Evolutionary conservation across 495 filamentous ascomycete genomes (phyloP).

Genomic region (Penicillium turbatum): DNA sequence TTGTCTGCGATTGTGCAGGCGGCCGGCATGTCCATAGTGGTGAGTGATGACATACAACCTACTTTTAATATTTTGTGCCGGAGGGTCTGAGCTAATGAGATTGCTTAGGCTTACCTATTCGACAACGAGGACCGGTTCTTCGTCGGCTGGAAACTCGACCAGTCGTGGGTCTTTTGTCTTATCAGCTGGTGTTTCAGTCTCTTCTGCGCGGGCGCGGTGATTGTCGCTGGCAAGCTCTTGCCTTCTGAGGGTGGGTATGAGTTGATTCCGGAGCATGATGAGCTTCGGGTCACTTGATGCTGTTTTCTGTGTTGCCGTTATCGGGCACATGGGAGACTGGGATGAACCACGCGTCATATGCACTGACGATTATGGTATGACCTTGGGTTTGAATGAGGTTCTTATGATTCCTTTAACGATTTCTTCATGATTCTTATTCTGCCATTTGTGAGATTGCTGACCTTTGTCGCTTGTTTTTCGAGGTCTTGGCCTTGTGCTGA

Average conservation of each 20-base stretch:
- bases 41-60: slow-evolving; percentile 37
- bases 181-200: slow-evolving; percentile 65
- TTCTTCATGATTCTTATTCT: background rate
- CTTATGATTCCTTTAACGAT: background rate
- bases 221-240: slow-evolving; percentile 59
- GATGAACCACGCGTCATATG: background rate
- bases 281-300: slow-evolving; percentile 11
- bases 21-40: slow-evolving; percentile 71
- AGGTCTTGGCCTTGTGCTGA: background rate
- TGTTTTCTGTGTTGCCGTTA: background rate
- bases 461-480: background rate
- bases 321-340: too few relatives aligned
- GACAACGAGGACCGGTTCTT: slow-evolving; percentile 84
- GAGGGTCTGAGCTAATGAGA: background rate
- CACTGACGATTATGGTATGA: background rate
- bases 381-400: background rate
- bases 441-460: slow-evolving; percentile 3
- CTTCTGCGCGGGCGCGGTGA: slow-evolving; percentile 56
- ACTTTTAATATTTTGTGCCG: too few relatives aligned
- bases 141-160: slow-evolving; percentile 76
- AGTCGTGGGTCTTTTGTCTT: slow-evolving; percentile 72
- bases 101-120: slow-evolving; percentile 67
- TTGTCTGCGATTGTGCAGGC: slow-evolving; percentile 60
- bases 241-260: slow-evolving; percentile 86
- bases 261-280: slow-evolving; percentile 53